phyloP scores from a whole-genome alignment of 202 grass and related monocot genomes.

The Hordeum pubiflorum region DNA sequence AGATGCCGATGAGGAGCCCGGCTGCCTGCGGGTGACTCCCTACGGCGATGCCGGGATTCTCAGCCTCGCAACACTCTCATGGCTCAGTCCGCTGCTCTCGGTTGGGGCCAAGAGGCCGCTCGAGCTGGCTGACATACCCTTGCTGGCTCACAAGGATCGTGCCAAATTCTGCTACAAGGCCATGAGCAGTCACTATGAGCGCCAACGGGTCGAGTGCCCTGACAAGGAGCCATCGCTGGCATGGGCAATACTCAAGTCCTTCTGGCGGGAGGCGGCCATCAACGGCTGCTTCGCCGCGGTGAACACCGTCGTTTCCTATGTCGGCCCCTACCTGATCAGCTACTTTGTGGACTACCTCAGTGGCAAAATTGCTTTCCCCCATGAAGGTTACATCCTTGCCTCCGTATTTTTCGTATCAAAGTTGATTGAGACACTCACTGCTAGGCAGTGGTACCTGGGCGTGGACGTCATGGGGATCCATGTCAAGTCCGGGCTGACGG shows the following conservation, averaged over 20 bases:
- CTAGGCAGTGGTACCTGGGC: slow-evolving; percentile 88
- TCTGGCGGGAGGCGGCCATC: slow-evolving; percentile 65
- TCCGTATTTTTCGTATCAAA: slow-evolving; percentile 76
- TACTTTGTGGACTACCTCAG: slow-evolving; percentile 97
- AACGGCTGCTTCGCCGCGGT: slow-evolving; percentile 70
- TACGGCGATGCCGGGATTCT: slow-evolving; percentile 68
- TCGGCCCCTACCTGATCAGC: slow-evolving; percentile 81
- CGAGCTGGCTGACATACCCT: slow-evolving; percentile 76
- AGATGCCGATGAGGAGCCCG: slow-evolving; percentile 49
- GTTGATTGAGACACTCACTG: slow-evolving; percentile 72
- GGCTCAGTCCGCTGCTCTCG: slow-evolving; percentile 65
- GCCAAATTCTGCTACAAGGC: slow-evolving; percentile 79
- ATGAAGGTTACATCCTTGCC: slow-evolving; percentile 90
- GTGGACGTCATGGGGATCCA: slow-evolving; percentile 99
- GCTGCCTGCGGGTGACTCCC: slow-evolving; percentile 66
- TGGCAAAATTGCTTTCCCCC: slow-evolving; percentile 73
- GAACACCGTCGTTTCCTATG: slow-evolving; percentile 81
- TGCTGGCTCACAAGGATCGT: slow-evolving; percentile 73
- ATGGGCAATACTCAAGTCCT: slow-evolving; percentile 67
- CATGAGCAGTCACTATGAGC: slow-evolving; percentile 67
- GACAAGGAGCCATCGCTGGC: slow-evolving; percentile 51
- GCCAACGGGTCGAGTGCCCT: slow-evolving; percentile 42
- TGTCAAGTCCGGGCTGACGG: slow-evolving; percentile 86
- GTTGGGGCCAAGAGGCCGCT: slow-evolving; percentile 69
- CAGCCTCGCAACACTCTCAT: slow-evolving; percentile 66